These are phyloP conservation scores for Barnettozyma vustinii DNA, from an alignment of 805 yeast genomes.

Conservation along the genomic window DNA sequence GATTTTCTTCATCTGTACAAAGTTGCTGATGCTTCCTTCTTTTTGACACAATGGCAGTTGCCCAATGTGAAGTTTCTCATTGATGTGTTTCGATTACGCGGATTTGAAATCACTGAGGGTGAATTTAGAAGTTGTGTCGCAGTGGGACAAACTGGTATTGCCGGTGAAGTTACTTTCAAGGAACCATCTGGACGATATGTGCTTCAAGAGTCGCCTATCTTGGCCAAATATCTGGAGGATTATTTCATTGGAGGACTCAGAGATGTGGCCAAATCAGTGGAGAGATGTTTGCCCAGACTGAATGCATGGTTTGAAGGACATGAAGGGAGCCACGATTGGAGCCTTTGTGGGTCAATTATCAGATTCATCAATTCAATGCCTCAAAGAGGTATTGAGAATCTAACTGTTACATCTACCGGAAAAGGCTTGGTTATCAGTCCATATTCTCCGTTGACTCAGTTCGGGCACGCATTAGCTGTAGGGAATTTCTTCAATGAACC, in stretches of 20 bases:
- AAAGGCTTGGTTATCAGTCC: conserved; percentile 16
- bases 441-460: conserved; percentile 27
- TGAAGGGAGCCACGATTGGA: conserved; percentile 27
- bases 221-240: conserved; percentile 36
- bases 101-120: conserved; percentile 29
- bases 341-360: conserved; percentile 28
- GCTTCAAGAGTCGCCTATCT: conserved; percentile 35
- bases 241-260: conserved; percentile 50
- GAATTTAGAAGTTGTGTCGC: conserved; percentile 45
- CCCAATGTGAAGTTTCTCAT: conserved; percentile 39
- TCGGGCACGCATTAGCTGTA: conserved; percentile 40
- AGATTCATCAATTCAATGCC: neutral
- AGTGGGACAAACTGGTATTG: conserved; percentile 48
- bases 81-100: conserved; percentile 33
- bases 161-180: conserved; percentile 35
- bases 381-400: neutral
- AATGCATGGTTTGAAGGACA: conserved; percentile 37
- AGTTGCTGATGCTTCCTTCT: conserved; percentile 24
- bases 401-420: neutral
- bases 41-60: conserved; percentile 33
- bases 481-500: conserved; percentile 37
- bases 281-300: conserved; percentile 34
- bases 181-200: conserved; percentile 7
- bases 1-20: conserved; percentile 47
- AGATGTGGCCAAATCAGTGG: conserved; percentile 38